Evolutionary conservation across 768 basidiomycete species (phyloP).

Genomic region (Hydnum rufescens): DNA sequence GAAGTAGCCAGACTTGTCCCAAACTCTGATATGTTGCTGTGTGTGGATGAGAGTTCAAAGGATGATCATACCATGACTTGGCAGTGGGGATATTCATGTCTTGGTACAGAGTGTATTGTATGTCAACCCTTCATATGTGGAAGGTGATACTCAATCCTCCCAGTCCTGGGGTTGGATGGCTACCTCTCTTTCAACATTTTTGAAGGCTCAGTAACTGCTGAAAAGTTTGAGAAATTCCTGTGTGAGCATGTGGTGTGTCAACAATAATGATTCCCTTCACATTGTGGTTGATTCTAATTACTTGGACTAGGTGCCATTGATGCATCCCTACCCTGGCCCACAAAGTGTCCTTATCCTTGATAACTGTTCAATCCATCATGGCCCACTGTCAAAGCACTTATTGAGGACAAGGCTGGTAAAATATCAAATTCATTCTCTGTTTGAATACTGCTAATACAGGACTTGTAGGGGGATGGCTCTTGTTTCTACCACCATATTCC

Average conservation of each 20-base stretch:
- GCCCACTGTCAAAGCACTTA: not conserved
- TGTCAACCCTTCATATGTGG: not conserved
- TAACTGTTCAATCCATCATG: constrained; percentile 7
- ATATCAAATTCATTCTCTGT: not conserved
- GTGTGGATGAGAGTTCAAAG: constrained; percentile 8
- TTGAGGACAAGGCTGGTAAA: constrained; percentile 4
- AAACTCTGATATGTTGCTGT: constrained; percentile 7
- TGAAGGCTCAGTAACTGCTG: constrained; percentile 3
- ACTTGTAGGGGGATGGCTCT: constrained; percentile 1
- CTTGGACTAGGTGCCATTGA: not conserved
- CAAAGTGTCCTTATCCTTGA: constrained; percentile 9
- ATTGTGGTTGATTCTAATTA: not conserved
- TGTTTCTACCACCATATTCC: too few relatives aligned
- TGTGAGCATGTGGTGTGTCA: not conserved
- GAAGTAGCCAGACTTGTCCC: not conserved
- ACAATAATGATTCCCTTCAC: not conserved
- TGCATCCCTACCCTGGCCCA: constrained; percentile 7
- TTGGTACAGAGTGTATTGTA: not conserved
- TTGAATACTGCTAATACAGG: not conserved
- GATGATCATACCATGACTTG: constrained; percentile 1
- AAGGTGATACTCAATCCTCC: constrained; percentile 7
- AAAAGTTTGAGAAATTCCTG: constrained; percentile 3
- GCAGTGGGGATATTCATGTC: not conserved
- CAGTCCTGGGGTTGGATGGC: constrained; percentile 4
- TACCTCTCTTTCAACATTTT: constrained; percentile 1